phyloP scores from a whole-genome alignment of 495 filamentous ascomycete species.

The Apiosordaria backusii region DNA sequence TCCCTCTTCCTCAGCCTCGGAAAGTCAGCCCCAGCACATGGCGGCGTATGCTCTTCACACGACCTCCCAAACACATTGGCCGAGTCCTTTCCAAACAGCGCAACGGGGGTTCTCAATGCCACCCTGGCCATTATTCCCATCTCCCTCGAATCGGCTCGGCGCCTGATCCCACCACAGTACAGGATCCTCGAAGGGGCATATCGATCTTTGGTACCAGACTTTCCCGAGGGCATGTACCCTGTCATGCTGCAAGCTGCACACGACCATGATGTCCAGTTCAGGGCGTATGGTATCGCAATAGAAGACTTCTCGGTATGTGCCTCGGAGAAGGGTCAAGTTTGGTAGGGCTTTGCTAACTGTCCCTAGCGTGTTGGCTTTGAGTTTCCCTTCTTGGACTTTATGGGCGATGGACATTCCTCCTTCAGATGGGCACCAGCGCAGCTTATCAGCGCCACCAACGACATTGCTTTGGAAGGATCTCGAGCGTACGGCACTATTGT shows the following conservation, averaged over 20 bases:
- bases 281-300: constrained; percentile 33
- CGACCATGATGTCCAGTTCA: constrained; percentile 42
- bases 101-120: constrained; percentile 42
- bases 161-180: constrained; percentile 36
- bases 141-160: constrained; percentile 31
- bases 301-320: constrained; percentile 42
- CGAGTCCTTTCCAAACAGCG: constrained; percentile 35
- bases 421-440: constrained; percentile 42
- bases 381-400: constrained; percentile 44
- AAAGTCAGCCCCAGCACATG: constrained; percentile 20
- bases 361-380: constrained; percentile 41
- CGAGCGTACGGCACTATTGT: constrained; percentile 38
- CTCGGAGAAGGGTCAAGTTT: neutral
- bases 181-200: constrained; percentile 40
- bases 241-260: constrained; percentile 44
- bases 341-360: constrained; percentile 9
- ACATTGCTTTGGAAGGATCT: constrained; percentile 36
- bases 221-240: constrained; percentile 44
- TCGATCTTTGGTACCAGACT: constrained; percentile 35
- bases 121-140: constrained; percentile 43
- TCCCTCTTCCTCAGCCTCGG: constrained; percentile 26
- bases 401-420: constrained; percentile 35
- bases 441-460: constrained; percentile 35
- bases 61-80: constrained; percentile 38
- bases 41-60: constrained; percentile 32